These are phyloP conservation scores for Balamuthia mandrillaris DNA, from an alignment of 208 protist genomes.

Conservation along the genomic window DNA sequence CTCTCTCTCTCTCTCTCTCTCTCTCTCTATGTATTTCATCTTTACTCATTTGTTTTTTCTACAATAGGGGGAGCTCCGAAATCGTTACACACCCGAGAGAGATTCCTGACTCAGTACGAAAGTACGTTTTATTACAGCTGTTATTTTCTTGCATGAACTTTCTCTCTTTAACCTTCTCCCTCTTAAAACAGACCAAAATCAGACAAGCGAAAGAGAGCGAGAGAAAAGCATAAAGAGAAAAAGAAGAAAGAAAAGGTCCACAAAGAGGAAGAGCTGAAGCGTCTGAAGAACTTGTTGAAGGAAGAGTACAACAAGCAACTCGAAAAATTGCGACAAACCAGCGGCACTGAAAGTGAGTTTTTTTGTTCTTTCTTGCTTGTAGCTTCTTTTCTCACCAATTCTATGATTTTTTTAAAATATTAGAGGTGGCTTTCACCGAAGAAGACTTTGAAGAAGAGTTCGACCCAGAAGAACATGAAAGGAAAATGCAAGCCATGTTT, in stretches of 20 bases:
- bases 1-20: not conserved
- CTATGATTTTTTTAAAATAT: not conserved
- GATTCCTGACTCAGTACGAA: not conserved
- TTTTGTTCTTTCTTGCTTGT: no score
- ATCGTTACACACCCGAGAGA: not conserved
- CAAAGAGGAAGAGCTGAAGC: constrained; percentile 22
- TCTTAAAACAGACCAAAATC: no score
- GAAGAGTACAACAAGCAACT: not conserved
- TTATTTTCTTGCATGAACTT: no score
- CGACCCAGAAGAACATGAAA: not conserved
- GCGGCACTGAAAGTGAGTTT: not conserved
- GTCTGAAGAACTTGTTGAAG: constrained; percentile 5
- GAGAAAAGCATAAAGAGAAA: not conserved
- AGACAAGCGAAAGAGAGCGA: not conserved
- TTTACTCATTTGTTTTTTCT: not conserved
- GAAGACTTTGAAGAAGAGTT: not conserved
- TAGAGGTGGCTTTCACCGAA: not conserved
- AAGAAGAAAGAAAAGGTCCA: not conserved
- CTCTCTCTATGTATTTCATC: not conserved
- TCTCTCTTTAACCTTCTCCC: no score
- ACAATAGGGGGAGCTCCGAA: not conserved
- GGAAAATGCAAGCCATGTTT: not conserved
- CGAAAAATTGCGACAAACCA: not conserved
- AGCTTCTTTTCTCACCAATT: not conserved
- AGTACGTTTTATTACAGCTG: not conserved